Evolutionary conservation across 108 stramenopile species (phyloP).

Genomic region (Cyclostephanos invisitatus): DNA sequence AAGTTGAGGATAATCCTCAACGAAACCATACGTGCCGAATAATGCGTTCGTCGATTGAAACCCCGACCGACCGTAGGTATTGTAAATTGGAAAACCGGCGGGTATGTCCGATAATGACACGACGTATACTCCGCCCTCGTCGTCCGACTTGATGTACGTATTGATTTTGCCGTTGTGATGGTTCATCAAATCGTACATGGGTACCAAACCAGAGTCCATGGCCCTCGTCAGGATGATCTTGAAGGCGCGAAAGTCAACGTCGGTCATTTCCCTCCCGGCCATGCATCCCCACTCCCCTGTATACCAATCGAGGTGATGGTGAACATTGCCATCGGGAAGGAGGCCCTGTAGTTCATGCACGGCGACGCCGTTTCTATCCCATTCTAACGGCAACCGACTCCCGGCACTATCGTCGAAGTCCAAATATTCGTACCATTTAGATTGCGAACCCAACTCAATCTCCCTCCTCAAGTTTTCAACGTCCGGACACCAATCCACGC

Average conservation of each 20-base stretch:
- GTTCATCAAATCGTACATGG: slow-evolving; percentile 54
- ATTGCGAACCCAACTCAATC: slow-evolving; percentile 22
- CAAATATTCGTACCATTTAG: slow-evolving; percentile 42
- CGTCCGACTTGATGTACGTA: slow-evolving; percentile 25
- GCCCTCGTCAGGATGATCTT: slow-evolving; percentile 39
- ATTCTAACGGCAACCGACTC: slow-evolving; percentile 36
- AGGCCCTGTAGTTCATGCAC: slow-evolving; percentile 32
- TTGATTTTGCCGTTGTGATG: slow-evolving; percentile 49
- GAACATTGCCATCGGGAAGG: slow-evolving; percentile 32
- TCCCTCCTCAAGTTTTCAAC: slow-evolving; percentile 23
- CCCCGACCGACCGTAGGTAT: slow-evolving; percentile 37
- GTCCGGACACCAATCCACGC: slow-evolving; percentile 11
- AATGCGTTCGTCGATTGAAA: slow-evolving; percentile 28
- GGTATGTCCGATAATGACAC: slow-evolving; percentile 27
- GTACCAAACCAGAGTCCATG: slow-evolving; percentile 32
- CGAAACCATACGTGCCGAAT: slow-evolving; percentile 44
- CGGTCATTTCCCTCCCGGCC: not conserved
- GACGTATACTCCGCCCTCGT: slow-evolving; percentile 26
- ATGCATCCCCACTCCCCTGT: not conserved
- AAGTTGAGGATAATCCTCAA: slow-evolving; percentile 47
- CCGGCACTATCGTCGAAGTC: slow-evolving; percentile 35
- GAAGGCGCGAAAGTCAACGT: slow-evolving; percentile 30
- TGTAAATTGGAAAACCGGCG: slow-evolving; percentile 26
- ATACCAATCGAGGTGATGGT: slow-evolving; percentile 41
- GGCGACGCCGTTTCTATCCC: slow-evolving; percentile 16